Evolutionary conservation across 805 yeast species (phyloP), one percentile per base, ranked within the genome.

Genomic region (Wickerhamomyces bisporus): DNA sequence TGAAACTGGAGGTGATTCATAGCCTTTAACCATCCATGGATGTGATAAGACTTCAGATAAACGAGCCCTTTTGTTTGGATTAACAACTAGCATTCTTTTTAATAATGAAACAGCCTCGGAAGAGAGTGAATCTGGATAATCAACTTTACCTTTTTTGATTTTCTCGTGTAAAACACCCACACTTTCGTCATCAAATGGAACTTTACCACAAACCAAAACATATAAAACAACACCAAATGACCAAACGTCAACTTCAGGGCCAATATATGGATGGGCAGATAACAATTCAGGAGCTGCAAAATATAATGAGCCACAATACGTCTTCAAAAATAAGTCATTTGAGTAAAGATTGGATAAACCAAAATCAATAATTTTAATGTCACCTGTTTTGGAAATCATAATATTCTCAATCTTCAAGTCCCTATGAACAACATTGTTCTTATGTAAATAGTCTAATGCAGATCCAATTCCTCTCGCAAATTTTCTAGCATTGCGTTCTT

Each of bases 171-270:
- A 70, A 2, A 85, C 89, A 32, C 89, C 81, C 46, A 94, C 95
- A 48, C 86, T 80, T 53, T 87, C 94, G 57, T 93, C 98, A 60
- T 93, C 98, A 60, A 93, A 93, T 8, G 99, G 99, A 12, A 93
- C 98, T 59, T 87, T 89, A 39, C 99, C 99, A 60, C 97, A 89
- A 2, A 93, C 96, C 43, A 93, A 69, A 7, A 93, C 99, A 56
- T 87, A 93, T 35, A 93, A 65, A 0, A 93, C 98, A 24, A 93
- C 95, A 47, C 98, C 98, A 68, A 89, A 91, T 2, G 96, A 86
- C 98, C 98, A 93, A 15, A 93, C 81, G 60, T 93, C 98, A 34
- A 93, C 96, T 60, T 93, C 98, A 1, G 98, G 98, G 0, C 98
- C 99, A 26, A 75, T 70, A 54, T 93, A 93, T 1, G 96, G 97